Evolutionary conservation across 139 green algal species (phyloP).

Genomic region (Zygnema circumcarinatum): DNA sequence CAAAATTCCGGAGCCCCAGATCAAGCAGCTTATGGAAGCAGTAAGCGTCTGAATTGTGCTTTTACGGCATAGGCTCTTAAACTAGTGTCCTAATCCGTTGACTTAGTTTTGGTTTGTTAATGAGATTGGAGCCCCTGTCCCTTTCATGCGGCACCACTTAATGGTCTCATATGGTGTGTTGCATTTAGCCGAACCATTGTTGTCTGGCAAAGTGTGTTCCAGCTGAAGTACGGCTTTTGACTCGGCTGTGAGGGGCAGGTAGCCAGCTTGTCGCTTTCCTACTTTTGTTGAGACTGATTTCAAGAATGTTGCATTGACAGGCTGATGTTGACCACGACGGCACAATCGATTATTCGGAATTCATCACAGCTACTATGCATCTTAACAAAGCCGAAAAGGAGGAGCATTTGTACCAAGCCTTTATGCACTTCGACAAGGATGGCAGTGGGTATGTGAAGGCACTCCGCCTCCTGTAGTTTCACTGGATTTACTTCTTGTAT

Average conservation of each 20-base stretch:
- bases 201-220: no score
- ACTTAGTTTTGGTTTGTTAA: no score
- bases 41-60: conserved; percentile 10
- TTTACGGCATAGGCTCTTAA: neutral
- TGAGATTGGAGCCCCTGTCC: no score
- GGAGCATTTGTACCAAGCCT: conserved; percentile 62
- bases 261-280: no score
- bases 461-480: neutral
- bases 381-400: conserved; percentile 65
- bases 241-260: no score
- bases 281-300: no score
- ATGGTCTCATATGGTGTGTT: no score
- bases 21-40: conserved; percentile 46
- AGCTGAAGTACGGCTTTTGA: no score
- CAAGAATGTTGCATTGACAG: no score
- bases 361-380: conserved; percentile 74
- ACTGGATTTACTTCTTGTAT: neutral
- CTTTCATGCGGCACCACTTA: no score
- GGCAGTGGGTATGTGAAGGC: conserved; percentile 42
- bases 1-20: conserved; percentile 39
- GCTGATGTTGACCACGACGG: conserved; percentile 66
- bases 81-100: no score
- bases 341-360: conserved; percentile 89
- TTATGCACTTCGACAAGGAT: conserved; percentile 60
- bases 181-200: no score